These are phyloP conservation scores for Epichloe uncinata DNA, from an alignment of 2,329 filamentous ascomycete genomes.

Conservation along the genomic window DNA sequence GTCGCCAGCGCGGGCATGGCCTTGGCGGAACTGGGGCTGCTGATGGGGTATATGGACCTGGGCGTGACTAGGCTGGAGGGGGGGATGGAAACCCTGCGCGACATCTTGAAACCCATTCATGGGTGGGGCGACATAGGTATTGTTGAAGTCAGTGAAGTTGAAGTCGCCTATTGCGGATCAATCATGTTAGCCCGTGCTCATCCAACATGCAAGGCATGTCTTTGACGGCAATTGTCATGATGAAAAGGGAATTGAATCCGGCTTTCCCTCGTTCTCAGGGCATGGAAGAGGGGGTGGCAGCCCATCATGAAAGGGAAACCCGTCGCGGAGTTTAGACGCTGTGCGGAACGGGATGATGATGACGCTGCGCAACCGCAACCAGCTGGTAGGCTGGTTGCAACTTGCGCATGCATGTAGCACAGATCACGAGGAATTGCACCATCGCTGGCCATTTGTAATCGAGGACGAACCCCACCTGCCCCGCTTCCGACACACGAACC, in stretches of 20 bases:
- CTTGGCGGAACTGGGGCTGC: constrained; percentile 20
- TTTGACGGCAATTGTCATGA: neutral
- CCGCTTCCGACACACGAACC: constrained; percentile 15
- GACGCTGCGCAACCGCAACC: neutral
- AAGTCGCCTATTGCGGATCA: constrained; percentile 43
- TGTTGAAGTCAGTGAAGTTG: constrained; percentile 40
- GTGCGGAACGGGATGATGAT: neutral
- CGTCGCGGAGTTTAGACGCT: neutral
- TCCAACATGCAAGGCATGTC: neutral
- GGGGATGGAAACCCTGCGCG: constrained; percentile 32
- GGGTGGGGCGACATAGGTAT: constrained; percentile 36
- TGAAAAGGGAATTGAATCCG: too few species aligned
- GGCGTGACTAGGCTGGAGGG: constrained; percentile 39
- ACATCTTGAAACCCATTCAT: constrained; percentile 27
- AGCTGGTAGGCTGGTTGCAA: neutral
- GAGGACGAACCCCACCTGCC: constrained; percentile 9
- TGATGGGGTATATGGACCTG: constrained; percentile 26
- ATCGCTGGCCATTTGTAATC: constrained; percentile 37
- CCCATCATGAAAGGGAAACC: neutral
- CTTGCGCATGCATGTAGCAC: constrained; percentile 12
- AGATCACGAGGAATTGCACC: constrained; percentile 51
- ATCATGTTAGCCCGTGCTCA: constrained; percentile 4
- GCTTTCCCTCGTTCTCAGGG: too few species aligned
- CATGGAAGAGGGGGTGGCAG: neutral
- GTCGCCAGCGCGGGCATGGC: constrained; percentile 22